phyloP scores from a whole-genome alignment of 768 basidiomycete genomes.

The Tephrocybe sp. region DNA sequence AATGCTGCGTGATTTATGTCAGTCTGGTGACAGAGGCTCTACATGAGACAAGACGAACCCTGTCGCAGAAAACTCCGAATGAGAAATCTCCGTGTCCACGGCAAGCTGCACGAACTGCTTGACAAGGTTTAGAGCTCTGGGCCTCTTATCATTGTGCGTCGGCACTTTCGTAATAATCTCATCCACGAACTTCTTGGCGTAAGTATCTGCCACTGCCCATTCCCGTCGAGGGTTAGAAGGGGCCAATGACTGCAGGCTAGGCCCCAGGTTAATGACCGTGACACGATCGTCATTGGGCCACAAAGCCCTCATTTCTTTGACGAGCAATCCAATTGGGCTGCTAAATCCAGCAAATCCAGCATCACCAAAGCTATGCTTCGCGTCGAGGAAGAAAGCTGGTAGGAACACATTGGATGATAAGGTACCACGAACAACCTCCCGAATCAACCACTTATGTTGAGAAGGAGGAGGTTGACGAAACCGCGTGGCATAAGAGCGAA shows the following conservation, averaged over 20 bases:
- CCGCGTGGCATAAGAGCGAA: constrained; percentile 22
- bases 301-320: constrained; percentile 13
- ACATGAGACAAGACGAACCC: constrained; percentile 7
- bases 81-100: constrained; percentile 17
- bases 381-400: constrained; percentile 11
- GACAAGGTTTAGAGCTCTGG: constrained; percentile 12
- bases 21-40: neutral
- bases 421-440: constrained; percentile 20
- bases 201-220: constrained; percentile 15
- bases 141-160: neutral
- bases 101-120: constrained; percentile 18
- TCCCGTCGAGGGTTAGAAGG: constrained; percentile 10
- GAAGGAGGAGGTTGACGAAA: constrained; percentile 6
- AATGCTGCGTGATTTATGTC: neutral
- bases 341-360: constrained; percentile 25
- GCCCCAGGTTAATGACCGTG: constrained; percentile 19
- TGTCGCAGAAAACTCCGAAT: neutral
- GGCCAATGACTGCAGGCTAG: constrained; percentile 11
- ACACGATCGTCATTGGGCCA: constrained; percentile 19
- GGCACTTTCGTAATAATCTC: constrained; percentile 13
- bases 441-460: constrained; percentile 22
- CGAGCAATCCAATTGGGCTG: constrained; percentile 19
- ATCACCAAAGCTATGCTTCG: constrained; percentile 22
- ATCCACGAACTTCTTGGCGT: constrained; percentile 13
- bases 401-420: constrained; percentile 20